phyloP scores from a whole-genome alignment of 495 filamentous ascomycete species.

The Hyphodiscus hymeniophilus region DNA sequence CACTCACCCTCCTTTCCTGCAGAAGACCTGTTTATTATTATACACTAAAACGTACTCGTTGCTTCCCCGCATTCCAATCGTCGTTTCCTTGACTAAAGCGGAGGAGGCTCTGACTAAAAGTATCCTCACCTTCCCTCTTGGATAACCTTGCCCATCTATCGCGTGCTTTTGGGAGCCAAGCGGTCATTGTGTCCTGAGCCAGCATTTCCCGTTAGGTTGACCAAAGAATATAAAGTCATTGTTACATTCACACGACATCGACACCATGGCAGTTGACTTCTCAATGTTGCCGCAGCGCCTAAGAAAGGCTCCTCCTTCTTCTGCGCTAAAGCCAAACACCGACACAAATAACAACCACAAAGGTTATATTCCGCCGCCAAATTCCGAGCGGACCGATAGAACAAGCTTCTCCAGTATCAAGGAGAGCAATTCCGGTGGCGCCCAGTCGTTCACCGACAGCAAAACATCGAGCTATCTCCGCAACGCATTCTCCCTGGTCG shows the following conservation, averaged over 20 bases:
- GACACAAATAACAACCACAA: too few relatives aligned
- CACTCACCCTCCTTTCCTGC: neutral
- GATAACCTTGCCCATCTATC: neutral
- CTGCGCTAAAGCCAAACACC: too few relatives aligned
- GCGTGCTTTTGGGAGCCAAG: neutral
- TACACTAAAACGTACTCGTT: neutral
- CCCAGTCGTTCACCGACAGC: conserved; percentile 64
- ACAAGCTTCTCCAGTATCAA: conserved; percentile 51
- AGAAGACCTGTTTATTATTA: neutral
- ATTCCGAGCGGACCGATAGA: conserved; percentile 26
- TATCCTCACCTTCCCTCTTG: neutral
- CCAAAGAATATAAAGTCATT: neutral
- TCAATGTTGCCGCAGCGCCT: neutral
- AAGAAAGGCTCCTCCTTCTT: neutral
- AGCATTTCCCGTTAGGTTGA: neutral
- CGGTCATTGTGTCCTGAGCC: neutral
- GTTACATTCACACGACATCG: neutral
- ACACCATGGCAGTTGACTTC: neutral
- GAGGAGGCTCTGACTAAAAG: conserved; percentile 14
- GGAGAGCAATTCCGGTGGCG: conserved; percentile 42
- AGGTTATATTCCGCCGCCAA: neutral
- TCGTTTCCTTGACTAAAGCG: conserved; percentile 20
- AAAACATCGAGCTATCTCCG: conserved; percentile 51
- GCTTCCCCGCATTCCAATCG: conserved; percentile 6
- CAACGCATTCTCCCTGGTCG: conserved; percentile 16